Percentiles rank a stretch among this genome's conserved stretches.
phyloP scores from a whole-genome alignment of 2,329 filamentous ascomycete genomes.

The Escovopsis sp. region DNA sequence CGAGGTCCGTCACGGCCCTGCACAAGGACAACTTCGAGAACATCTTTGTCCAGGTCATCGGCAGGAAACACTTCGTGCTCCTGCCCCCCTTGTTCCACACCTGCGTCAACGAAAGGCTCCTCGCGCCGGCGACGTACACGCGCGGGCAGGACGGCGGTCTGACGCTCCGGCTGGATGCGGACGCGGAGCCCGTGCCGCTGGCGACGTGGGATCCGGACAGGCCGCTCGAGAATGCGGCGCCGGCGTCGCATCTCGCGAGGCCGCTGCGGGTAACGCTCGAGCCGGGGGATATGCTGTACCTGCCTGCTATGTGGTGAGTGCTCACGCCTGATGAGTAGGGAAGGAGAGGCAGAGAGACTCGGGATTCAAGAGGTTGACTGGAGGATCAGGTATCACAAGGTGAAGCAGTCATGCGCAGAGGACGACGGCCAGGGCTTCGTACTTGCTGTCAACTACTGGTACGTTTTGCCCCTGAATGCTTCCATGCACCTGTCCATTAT shows the following conservation, averaged over 20 bases:
- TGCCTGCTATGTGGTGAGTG: constrained; percentile 64
- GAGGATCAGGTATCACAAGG: constrained; percentile 54
- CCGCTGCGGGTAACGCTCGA: constrained; percentile 54
- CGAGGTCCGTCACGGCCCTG: constrained; percentile 50
- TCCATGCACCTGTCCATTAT: background rate
- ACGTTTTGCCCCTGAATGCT: constrained; percentile 12
- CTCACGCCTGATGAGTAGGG: too few relatives aligned
- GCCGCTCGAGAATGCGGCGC: constrained; percentile 32
- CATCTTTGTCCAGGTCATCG: constrained; percentile 62
- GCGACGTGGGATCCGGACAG: constrained; percentile 60
- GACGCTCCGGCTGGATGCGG: constrained; percentile 19
- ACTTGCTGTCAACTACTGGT: constrained; percentile 73
- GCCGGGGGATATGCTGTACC: constrained; percentile 66
- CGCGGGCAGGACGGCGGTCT: constrained; percentile 15
- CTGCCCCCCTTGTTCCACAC: constrained; percentile 56
- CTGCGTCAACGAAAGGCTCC: constrained; percentile 47
- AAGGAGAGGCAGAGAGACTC: too few relatives aligned
- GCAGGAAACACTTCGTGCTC: constrained; percentile 59
- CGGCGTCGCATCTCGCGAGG: constrained; percentile 41
- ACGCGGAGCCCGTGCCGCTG: constrained; percentile 39
- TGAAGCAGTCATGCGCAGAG: constrained; percentile 50
- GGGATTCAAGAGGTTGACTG: background rate
- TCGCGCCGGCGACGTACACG: constrained; percentile 44
- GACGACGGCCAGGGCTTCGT: constrained; percentile 60
- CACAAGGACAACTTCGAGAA: constrained; percentile 83